Evolutionary conservation across 2,329 filamentous ascomycete species (phyloP).

Genomic region (Microsporum ferrugineum): DNA sequence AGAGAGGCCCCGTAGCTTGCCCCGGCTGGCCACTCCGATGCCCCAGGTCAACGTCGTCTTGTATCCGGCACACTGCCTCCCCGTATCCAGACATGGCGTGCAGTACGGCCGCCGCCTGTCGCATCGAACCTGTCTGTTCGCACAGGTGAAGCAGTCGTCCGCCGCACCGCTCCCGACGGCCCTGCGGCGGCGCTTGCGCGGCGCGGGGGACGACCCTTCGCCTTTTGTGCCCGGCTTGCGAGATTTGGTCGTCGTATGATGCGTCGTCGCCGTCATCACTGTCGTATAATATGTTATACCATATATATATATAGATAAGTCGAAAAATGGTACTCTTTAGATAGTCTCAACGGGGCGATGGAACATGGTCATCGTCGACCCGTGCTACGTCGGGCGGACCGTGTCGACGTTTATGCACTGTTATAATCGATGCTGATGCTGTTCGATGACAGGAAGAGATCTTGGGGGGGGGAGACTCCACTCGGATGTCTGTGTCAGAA

Average conservation of each 20-base stretch:
- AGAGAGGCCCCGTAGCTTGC: constrained; percentile 82
- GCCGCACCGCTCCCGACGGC: constrained; percentile 78
- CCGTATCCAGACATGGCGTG: constrained; percentile 81
- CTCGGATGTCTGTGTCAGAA: background rate
- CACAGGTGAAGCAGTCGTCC: constrained; percentile 91
- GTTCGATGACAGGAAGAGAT: background rate
- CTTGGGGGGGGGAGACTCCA: background rate
- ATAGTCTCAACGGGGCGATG: background rate
- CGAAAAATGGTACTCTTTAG: background rate
- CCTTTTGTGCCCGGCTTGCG: background rate
- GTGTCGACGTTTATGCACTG: background rate
- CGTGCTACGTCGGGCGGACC: background rate
- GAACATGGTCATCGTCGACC: background rate
- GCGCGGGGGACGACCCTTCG: constrained; percentile 16
- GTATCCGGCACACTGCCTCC: constrained; percentile 89
- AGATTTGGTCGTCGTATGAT: background rate
- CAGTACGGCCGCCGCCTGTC: constrained; percentile 89
- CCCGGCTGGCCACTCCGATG: constrained; percentile 85
- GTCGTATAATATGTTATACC: background rate
- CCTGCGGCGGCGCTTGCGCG: constrained; percentile 68
- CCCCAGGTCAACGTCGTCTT: constrained; percentile 96
- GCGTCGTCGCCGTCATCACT: background rate
- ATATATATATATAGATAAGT: background rate
- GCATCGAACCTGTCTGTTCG: constrained; percentile 71
- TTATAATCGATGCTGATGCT: background rate